Evolutionary conservation across 2,329 filamentous ascomycete species (phyloP), one percentile per base, ranked within the genome.

Genomic region (Aureobasidium leucospermi): DNA sequence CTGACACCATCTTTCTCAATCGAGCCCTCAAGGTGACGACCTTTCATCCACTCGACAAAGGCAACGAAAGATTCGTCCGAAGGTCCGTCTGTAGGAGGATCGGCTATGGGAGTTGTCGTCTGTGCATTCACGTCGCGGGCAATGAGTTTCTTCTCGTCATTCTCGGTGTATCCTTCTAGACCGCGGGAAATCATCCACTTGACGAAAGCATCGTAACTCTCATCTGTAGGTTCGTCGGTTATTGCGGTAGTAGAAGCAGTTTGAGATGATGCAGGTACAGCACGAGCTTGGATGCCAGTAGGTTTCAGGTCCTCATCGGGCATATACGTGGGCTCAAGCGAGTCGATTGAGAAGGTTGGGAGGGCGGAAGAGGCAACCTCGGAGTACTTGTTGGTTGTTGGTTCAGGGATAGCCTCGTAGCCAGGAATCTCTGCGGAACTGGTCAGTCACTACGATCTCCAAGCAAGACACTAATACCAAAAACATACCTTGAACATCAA

Each of bases 261-360:
- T 2, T 8, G 5, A 6, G 38, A 32, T 3, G 49, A 9, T 10
- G n/a, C 7, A 38, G 52, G 6, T 3, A 47, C 19, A 23, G 42
- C 47, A 15, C 53, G 41, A 15, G 53, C 53, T 4, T n/a, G 31
- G 0, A 57, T 16, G 19, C 8, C 4, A 23, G n/a, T 38, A 0
- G 53, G 28, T 0, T 34, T 23, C 29, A 58, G 6, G 13, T 58
- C 55, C 28, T 58, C 55, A n/a, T 42, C 55, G 1, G 55, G 55
- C 55, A 58, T 49, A 11, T 49, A 45, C 7, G 55, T 42, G 29
- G 55, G 55, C 28, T 58, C 55, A 1, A 58, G n/a, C 0, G n/a
- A 16, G n/a, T n/a, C 36, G 6, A 29, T 15, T 5, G 55, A 19
- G 19, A 19, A 49, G 6, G n/a, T n/a, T 16, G 55, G 32, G 1